Evolutionary conservation across 768 basidiomycete genomes (phyloP).

Genomic region (Dioszegia hungarica): DNA sequence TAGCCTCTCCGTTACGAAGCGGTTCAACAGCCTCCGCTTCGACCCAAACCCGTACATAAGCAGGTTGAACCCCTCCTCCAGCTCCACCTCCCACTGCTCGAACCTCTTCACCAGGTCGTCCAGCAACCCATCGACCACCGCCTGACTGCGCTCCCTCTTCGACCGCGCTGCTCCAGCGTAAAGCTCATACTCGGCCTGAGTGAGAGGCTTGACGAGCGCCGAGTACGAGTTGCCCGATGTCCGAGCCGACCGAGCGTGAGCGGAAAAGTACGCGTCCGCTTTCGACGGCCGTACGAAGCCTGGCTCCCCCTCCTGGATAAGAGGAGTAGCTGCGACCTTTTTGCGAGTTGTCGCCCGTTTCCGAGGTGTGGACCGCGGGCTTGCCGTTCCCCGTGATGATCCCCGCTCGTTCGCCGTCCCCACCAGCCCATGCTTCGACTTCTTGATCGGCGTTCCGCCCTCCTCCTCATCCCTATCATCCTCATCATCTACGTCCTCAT

Average conservation of each 20-base stretch:
- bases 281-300: slow-evolving; percentile 59
- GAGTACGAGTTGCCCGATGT: slow-evolving; percentile 81
- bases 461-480: slow-evolving; percentile 15
- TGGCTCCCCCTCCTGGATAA: neutral
- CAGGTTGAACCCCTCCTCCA: slow-evolving; percentile 78
- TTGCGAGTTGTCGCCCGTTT: slow-evolving; percentile 16
- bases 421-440: slow-evolving; percentile 10
- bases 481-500: slow-evolving; percentile 27
- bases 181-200: slow-evolving; percentile 31
- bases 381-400: slow-evolving; percentile 1
- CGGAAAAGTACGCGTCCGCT: slow-evolving; percentile 79
- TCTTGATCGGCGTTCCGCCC: slow-evolving; percentile 22
- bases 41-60: slow-evolving; percentile 86
- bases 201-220: slow-evolving; percentile 62
- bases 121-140: slow-evolving; percentile 24
- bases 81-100: slow-evolving; percentile 63
- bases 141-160: neutral
- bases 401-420: slow-evolving; percentile 10
- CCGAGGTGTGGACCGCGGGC: slow-evolving; percentile 17
- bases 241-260: slow-evolving; percentile 53
- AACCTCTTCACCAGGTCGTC: slow-evolving; percentile 45
- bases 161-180: slow-evolving; percentile 15
- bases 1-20: slow-evolving; percentile 62
- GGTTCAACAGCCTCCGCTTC: slow-evolving; percentile 70
- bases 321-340: neutral